phyloP scores from a whole-genome alignment of 2,329 filamentous ascomycete species.

The Phoma sp. region DNA sequence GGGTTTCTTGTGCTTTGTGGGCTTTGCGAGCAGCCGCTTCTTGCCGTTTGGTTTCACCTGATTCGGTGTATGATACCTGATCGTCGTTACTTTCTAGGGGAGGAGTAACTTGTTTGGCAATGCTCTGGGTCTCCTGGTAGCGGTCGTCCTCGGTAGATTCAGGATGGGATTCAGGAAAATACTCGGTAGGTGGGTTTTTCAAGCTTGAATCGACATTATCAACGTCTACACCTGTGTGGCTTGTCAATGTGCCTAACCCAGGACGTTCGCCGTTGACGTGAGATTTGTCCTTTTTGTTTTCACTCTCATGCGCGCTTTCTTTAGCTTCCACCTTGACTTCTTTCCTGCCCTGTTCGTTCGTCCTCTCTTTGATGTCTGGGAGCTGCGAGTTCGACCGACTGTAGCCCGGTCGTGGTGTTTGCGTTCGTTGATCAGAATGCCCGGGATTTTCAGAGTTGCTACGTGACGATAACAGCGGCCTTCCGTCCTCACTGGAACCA shows the following conservation, averaged over 20 bases:
- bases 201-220: slow-evolving; percentile 29
- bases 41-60: slow-evolving; percentile 38
- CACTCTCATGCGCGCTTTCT: neutral
- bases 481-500: slow-evolving; percentile 26
- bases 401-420: slow-evolving; percentile 33
- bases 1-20: slow-evolving; percentile 28
- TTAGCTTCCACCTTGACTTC: slow-evolving; percentile 15
- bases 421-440: slow-evolving; percentile 15
- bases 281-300: neutral
- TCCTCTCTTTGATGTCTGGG: slow-evolving; percentile 31
- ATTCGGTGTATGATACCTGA: slow-evolving; percentile 17
- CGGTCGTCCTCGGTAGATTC: slow-evolving; percentile 26
- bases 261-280: neutral
- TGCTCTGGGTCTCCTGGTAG: slow-evolving; percentile 29
- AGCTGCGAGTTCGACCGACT: slow-evolving; percentile 38
- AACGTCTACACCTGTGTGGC: slow-evolving; percentile 25
- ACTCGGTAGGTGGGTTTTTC: slow-evolving; percentile 42
- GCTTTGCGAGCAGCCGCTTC: slow-evolving; percentile 20
- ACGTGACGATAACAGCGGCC: slow-evolving; percentile 34
- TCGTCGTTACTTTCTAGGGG: slow-evolving; percentile 2
- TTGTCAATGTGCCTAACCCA: slow-evolving; percentile 21
- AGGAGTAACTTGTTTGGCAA: slow-evolving; percentile 22
- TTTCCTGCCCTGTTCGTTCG: slow-evolving; percentile 15
- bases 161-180: slow-evolving; percentile 37
- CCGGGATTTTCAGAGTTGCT: slow-evolving; percentile 31